Base-by-base conservation (phyloP, 306 rosid species). In the Prunus campanulata region DNA sequence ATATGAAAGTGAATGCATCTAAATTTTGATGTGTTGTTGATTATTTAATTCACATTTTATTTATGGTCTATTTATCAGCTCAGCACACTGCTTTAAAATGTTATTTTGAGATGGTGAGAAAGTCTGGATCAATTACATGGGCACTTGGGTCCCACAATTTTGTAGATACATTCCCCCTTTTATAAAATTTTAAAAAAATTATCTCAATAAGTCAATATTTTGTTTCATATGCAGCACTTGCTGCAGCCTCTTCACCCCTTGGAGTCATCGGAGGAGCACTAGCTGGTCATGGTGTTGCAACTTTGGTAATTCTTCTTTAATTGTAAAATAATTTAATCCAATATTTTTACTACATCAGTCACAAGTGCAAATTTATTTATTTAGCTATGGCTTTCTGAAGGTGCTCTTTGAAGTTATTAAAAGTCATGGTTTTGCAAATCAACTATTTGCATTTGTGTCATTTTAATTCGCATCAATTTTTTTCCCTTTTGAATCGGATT, bases 231-330 rank as follows among this genome's bases (percentile, higher is more conserved):
- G 82, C 87, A 92, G 99, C 98, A 79, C 98, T 92, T 74, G 96
- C 98, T 76, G 98, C 99, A 22, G 98, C 99, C 71, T 91, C 99
- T 82, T 92, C 98, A 75, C 98, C 97, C 65, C 87, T 92, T 74
- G 97, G 99, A 82, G 99, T 93, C 83, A 88, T 96, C 74, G 98
- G 88, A 7, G 98, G 99, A 85, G 93, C 99, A 39, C 88, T 92
- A 49, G 98, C 97, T 6, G 98, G 98, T 82, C 97, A 92, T 49
- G 94, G 96, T 39, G 93, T 84, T 60, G 99, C 99, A 76, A 96
- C 98, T 77, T 80, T 89, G 96, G 98, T 88, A 92, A 87, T 46
- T 74, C 60, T 79, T 20, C 51, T 70, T 42, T 3, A 64, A 66
- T 12, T 62, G 14, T 49, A 11, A 30, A 62, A 18, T 3, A 27